These are phyloP conservation scores for Citrus reticulata DNA, from an alignment of 345 rosid species.

Conservation along the genomic window DNA sequence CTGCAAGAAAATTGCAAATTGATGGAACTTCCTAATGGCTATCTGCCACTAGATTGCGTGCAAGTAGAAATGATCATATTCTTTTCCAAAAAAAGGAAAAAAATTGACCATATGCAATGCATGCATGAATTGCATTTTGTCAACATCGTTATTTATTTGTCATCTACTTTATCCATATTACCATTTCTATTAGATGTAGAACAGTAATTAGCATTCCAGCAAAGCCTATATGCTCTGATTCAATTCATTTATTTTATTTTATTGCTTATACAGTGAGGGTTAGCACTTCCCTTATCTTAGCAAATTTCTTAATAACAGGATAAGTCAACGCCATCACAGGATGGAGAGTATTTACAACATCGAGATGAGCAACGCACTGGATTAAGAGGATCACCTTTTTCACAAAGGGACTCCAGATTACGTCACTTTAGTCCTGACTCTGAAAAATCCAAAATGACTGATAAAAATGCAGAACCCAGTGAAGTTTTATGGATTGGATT, in stretches of 20 bases:
- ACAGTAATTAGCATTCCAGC: not conserved
- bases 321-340: slow-evolving; percentile 49
- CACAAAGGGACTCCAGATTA: slow-evolving; percentile 60
- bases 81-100: too few species aligned
- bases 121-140: not conserved
- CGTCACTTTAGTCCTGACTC: slow-evolving; percentile 58
- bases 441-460: slow-evolving; percentile 54
- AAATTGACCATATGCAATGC: not conserved
- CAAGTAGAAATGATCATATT: not conserved
- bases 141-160: not conserved
- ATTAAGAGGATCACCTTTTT: slow-evolving; percentile 51
- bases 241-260: not conserved
- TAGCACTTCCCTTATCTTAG: slow-evolving; percentile 31
- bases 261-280: slow-evolving; percentile 17
- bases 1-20: not conserved
- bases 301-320: slow-evolving; percentile 69
- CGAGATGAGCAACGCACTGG: slow-evolving; percentile 53
- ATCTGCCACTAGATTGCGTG: not conserved
- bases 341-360: slow-evolving; percentile 50
- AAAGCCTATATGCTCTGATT: not conserved
- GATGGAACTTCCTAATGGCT: not conserved
- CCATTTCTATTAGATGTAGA: not conserved
- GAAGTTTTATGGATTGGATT: slow-evolving; percentile 94
- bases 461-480: slow-evolving; percentile 74
- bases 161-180: not conserved